Evolutionary conservation across 805 yeast genomes (phyloP).

Genomic region (Blastobotrys robertii): DNA sequence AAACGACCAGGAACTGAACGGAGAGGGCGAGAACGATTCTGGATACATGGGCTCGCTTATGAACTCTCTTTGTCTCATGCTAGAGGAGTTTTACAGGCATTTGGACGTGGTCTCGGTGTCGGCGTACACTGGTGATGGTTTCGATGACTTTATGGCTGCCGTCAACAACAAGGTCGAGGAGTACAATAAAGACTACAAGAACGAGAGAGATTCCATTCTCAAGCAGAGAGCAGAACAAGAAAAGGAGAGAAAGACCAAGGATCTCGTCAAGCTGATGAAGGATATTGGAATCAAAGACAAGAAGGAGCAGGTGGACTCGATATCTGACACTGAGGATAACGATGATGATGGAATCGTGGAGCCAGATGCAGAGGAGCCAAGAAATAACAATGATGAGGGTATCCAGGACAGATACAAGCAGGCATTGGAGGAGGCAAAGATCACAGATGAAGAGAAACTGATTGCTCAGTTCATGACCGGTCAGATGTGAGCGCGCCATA

Average conservation of each 20-base stretch:
- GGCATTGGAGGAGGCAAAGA: slow-evolving; percentile 36
- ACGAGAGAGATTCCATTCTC: slow-evolving; percentile 75
- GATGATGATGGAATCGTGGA: slow-evolving; percentile 29
- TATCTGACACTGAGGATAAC: slow-evolving; percentile 43
- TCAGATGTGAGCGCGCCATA: too few species aligned
- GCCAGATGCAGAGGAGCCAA: slow-evolving; percentile 20
- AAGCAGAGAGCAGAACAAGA: slow-evolving; percentile 71
- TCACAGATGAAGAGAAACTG: slow-evolving; percentile 8
- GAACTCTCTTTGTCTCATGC: slow-evolving; percentile 90
- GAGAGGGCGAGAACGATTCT: slow-evolving; percentile 47
- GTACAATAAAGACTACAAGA: slow-evolving; percentile 70
- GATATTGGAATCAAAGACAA: slow-evolving; percentile 64
- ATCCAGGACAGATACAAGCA: slow-evolving; percentile 63
- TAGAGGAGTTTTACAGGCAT: slow-evolving; percentile 91
- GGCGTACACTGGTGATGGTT: slow-evolving; percentile 87
- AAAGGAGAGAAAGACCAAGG: slow-evolving; percentile 58
- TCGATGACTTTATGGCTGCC: slow-evolving; percentile 78
- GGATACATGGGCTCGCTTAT: slow-evolving; percentile 93
- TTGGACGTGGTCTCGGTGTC: slow-evolving; percentile 90
- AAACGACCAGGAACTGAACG: slow-evolving; percentile 56
- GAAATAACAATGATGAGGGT: slow-evolving; percentile 22
- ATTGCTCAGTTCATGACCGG: too few species aligned
- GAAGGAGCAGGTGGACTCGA: slow-evolving; percentile 40
- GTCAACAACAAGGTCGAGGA: slow-evolving; percentile 84
- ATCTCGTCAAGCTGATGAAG: slow-evolving; percentile 65